Evolutionary conservation across 2,329 filamentous ascomycete genomes (phyloP), one percentile per base, ranked within the genome.

Genomic region (Alternaria sp.): DNA sequence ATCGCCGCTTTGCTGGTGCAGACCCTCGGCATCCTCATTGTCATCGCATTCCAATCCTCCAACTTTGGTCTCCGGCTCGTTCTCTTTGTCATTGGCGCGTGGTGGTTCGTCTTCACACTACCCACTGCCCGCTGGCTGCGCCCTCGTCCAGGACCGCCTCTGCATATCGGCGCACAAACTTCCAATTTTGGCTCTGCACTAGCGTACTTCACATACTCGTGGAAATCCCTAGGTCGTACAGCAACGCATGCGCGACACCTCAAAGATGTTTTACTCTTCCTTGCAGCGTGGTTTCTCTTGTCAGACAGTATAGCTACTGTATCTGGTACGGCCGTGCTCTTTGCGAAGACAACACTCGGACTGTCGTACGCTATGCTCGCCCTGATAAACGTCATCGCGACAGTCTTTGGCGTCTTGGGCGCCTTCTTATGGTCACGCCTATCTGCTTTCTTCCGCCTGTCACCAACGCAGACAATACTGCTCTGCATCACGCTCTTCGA

Each of bases 221-320:
- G 95, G 95, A 89, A 87, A 58, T 93, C 92, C 3, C 85, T 99
- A 1, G 94, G 89, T 65, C 89, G 89, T 59, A 98, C 95, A 0
- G 81, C 94, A 11, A 86, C 88, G 68, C 86, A 93, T 44, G 94
- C 94, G 3, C 84, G 90, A 14, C 85, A 86, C 11, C 84, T 94
- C 7, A 81, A 88, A 51, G 92, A 95, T 69, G 89, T 94, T 28
- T 81, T 91, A 28, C 82, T 94, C 7, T 95, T 95, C 75, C 85
- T 99, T 5, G 88, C 86, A 3, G 93, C 92, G 6, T 99, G 95
- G 95, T 97, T 99, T 75, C 85, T 99, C 30, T 85, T 99, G 2
- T 96, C 92, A 7, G 95, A 99, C 72, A 93, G 92, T 42, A 93
- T 98, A 64, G 95, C 95, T 7, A 98, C 95, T 0, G 94, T 96